phyloP scores from a whole-genome alignment of 768 basidiomycete species.

The Tulasnella sp. region DNA sequence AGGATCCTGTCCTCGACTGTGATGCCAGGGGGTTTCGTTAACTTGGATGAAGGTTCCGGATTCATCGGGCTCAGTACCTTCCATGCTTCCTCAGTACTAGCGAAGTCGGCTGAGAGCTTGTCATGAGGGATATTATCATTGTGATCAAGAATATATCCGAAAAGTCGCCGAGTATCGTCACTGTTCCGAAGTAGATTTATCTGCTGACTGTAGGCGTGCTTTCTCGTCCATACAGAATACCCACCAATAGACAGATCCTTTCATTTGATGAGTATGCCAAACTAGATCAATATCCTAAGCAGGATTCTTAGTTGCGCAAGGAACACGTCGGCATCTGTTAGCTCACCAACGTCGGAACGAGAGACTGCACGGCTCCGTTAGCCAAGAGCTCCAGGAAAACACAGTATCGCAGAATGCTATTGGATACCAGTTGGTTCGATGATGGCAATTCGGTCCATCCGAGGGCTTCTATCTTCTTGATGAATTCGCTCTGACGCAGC shows the following conservation, averaged over 20 bases:
- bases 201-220: neutral
- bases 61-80: neutral
- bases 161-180: neutral
- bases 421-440: neutral
- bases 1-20: neutral
- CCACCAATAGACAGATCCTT: slow-evolving; percentile 6
- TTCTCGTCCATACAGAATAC: neutral
- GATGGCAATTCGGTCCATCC: slow-evolving; percentile 11
- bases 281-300: slow-evolving; percentile 11
- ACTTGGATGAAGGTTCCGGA: neutral
- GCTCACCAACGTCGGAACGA: slow-evolving; percentile 18
- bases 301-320: neutral
- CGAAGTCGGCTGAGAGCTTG: neutral
- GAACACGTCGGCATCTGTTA: neutral
- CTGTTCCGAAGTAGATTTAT: neutral
- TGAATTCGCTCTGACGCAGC: slow-evolving; percentile 17
- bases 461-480: slow-evolving; percentile 15
- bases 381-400: slow-evolving; percentile 18
- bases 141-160: slow-evolving; percentile 5
- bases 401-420: slow-evolving; percentile 17
- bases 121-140: slow-evolving; percentile 5
- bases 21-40: neutral
- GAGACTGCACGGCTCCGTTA: slow-evolving; percentile 4
- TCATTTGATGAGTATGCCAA: slow-evolving; percentile 20
- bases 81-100: neutral